These are phyloP conservation scores for Sphenostylis stenocarpa DNA, from an alignment of 306 rosid species.

Conservation along the genomic window DNA sequence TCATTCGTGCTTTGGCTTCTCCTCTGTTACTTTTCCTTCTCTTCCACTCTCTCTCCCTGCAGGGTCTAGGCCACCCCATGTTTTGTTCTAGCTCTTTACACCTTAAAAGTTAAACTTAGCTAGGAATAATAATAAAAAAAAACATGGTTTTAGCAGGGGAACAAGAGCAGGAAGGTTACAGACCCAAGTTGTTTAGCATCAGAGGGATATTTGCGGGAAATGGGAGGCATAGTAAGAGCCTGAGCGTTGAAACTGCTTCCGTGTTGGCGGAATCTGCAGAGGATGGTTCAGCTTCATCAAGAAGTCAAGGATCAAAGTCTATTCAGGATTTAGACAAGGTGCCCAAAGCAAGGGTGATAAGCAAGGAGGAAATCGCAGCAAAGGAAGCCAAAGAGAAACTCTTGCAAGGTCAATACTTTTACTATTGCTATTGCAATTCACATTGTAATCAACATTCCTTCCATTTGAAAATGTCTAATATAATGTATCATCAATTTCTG, in stretches of 20 bases:
- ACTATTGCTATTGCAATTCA: neutral
- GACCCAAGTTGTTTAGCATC: slow-evolving; percentile 42
- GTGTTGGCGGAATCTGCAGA: slow-evolving; percentile 30
- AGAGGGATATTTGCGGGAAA: slow-evolving; percentile 40
- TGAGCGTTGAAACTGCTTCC: slow-evolving; percentile 50
- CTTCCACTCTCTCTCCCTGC: slow-evolving; percentile 24
- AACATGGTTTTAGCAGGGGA: slow-evolving; percentile 53
- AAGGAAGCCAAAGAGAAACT: slow-evolving; percentile 58
- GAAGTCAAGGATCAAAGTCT: slow-evolving; percentile 51
- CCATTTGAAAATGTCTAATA: neutral
- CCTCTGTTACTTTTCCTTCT: slow-evolving; percentile 12
- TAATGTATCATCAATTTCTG: neutral
- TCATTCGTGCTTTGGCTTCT: slow-evolving; percentile 36
- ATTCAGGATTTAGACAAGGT: slow-evolving; percentile 11
- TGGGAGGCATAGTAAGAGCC: slow-evolving; percentile 56
- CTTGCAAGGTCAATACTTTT: slow-evolving; percentile 37
- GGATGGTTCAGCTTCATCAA: slow-evolving; percentile 40
- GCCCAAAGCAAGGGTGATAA: slow-evolving; percentile 35
- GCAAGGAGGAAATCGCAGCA: slow-evolving; percentile 47
- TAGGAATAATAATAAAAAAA: neutral
- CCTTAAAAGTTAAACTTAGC: slow-evolving; percentile 20
- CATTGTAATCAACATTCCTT: neutral
- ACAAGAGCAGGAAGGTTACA: slow-evolving; percentile 48
- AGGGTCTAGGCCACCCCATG: slow-evolving; percentile 44
- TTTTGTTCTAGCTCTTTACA: slow-evolving; percentile 48